Evolutionary conservation across 495 filamentous ascomycete species (phyloP).

Genomic region (Opeltia flavorubescens): DNA sequence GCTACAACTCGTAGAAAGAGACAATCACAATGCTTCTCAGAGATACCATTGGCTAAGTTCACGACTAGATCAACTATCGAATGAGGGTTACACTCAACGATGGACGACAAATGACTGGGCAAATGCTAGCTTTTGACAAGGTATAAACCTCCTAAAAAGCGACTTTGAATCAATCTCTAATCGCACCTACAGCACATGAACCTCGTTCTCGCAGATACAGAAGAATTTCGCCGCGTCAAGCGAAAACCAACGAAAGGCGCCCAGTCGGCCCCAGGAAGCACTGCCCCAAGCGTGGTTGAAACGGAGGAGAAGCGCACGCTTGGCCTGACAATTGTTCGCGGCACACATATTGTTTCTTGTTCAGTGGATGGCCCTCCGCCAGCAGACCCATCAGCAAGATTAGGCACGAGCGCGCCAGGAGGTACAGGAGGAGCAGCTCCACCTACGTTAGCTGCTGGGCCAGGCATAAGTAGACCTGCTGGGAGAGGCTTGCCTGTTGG

Average conservation of each 20-base stretch:
- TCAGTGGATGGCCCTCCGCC: conserved; percentile 96
- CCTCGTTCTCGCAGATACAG: conserved; percentile 93
- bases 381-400: conserved; percentile 77
- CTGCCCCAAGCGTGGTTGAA: conserved; percentile 51
- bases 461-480: conserved; percentile 83
- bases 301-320: conserved; percentile 93
- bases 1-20: neutral
- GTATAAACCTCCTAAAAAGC: conserved; percentile 27
- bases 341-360: conserved; percentile 81
- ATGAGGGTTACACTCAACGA: conserved; percentile 96
- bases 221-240: conserved; percentile 94
- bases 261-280: conserved; percentile 47
- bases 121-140: conserved; percentile 97
- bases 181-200: conserved; percentile 74
- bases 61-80: conserved; percentile 83
- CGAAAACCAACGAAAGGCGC: conserved; percentile 66
- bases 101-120: conserved; percentile 90
- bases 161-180: conserved; percentile 12
- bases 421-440: conserved; percentile 39
- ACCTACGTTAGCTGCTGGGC: conserved; percentile 62
- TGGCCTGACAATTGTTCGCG: conserved; percentile 87
- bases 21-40: no score
- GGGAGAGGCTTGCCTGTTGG: conserved; percentile 81
- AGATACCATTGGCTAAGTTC: neutral
- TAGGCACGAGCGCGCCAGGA: conserved; percentile 62